Evolutionary conservation across 768 basidiomycete genomes (phyloP), one percentile per base, ranked within the genome.

Genomic region (Mycena pura): DNA sequence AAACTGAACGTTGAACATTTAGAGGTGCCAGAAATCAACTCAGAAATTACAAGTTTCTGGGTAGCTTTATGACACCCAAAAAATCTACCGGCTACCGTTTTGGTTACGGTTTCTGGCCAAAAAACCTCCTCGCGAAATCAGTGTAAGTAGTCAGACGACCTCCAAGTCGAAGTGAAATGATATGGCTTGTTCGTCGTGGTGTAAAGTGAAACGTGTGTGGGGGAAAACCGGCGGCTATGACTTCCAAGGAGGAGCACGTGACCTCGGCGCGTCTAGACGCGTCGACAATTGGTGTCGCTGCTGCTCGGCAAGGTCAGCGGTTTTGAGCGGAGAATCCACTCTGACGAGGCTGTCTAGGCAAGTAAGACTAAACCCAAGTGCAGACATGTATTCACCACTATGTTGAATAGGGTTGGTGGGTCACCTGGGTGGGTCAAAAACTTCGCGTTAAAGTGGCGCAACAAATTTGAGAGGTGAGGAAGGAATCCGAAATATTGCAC

Each of bases 351-450:
- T 9, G 10, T 36, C 34, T 9, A 9, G 17, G 9, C 34, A 36
- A 36, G 34, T 36, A 17, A 36, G 34, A 36, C 34, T 36, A 36
- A 36, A 9, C 34, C 34, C 34, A 9, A 9, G 34, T 36, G 34
- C 17, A 36, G 17, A 36, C 34, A 36, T 44, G 43, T 44, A 44
- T 44, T 44, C 43, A 27, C 43, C 43, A 44, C 43, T 22, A 44
- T 19, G 43, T 44, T 24, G 43, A 44, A 44, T 24, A 44, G 43
- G 43, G 43, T 44, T 24, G 22, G 43, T 44, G 43, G 43, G n/a
- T n/a, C n/a, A n/a, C n/a, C n/a, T n/a, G n/a, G n/a, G 43, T 44
- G 43, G 43, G 43, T 44, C 43, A 44, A 44, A 44, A 44, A 44
- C 21, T 44, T 44, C 22, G 25, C 43, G 43, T 44, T 25, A 8